Evolutionary conservation across 306 rosid species (phyloP).

Genomic region (Cucumis hystrix): DNA sequence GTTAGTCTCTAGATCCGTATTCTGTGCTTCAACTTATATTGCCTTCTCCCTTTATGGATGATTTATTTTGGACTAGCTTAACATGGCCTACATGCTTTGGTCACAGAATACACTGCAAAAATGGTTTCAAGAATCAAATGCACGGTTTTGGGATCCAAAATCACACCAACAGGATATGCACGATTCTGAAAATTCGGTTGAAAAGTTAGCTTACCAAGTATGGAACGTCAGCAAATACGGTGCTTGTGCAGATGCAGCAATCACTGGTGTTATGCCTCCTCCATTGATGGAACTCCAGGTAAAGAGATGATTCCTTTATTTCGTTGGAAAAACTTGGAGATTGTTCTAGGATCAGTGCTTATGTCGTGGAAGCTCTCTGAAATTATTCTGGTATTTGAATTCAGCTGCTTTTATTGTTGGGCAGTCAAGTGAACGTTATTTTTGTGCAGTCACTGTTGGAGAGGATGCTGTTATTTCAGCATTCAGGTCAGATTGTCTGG

Average conservation of each 20-base stretch:
- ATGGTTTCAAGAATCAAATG: slow-evolving; percentile 57
- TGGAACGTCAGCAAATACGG: slow-evolving; percentile 91
- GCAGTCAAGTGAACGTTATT: slow-evolving; percentile 93
- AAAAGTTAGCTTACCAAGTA: slow-evolving; percentile 52
- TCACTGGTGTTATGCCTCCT: slow-evolving; percentile 94
- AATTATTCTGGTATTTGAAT: slow-evolving; percentile 85
- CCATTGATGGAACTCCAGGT: slow-evolving; percentile 95
- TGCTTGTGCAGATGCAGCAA: slow-evolving; percentile 84
- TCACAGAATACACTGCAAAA: slow-evolving; percentile 63
- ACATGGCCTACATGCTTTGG: slow-evolving; percentile 17
- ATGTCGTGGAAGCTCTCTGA: slow-evolving; percentile 54
- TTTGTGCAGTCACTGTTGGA: slow-evolving; percentile 88
- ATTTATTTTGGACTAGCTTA: slow-evolving; percentile 6
- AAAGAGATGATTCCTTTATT: slow-evolving; percentile 3
- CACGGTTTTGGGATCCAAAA: slow-evolving; percentile 50
- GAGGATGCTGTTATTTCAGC: slow-evolving; percentile 95
- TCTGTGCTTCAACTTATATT: background rate
- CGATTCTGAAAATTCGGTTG: slow-evolving; percentile 39
- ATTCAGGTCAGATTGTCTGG: slow-evolving; percentile 53
- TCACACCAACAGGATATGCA: slow-evolving; percentile 28
- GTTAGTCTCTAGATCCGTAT: background rate
- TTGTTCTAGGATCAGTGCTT: slow-evolving; percentile 5
- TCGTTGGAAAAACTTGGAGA: background rate
- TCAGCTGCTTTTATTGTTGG: slow-evolving; percentile 99
- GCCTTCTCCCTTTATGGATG: background rate